Evolutionary conservation across 331 rosid species (phyloP), one percentile per base, ranked within the genome.

Genomic region (Acacia pycnantha): DNA sequence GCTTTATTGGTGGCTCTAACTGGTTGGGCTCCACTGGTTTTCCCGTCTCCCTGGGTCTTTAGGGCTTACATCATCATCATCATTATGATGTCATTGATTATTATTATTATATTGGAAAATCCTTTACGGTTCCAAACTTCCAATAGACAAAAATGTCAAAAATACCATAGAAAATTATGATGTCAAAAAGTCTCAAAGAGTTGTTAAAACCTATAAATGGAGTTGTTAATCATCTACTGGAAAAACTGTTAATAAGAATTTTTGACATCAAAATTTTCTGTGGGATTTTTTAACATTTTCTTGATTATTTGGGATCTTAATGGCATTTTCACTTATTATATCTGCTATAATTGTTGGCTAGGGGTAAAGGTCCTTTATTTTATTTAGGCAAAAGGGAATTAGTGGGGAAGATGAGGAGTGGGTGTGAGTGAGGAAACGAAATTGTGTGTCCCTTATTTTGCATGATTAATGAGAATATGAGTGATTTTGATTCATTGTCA

Each of bases 11-110:
- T 9, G 96, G 89, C n/a, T 78, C 88, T 18, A 80, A 68, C n/a
- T 91, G 95, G 95, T 80, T 91, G 80, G n/a, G 66, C 2, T 80
- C 88, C 24, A 85, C 93, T 27, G 86, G 86, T 0, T 88, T 89
- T 33, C 95, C 95, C 1, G 85, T 77, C 73, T 67, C 87, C n/a
- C 86, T 85, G 53, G 89, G 88, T 22, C 43, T 91, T 15, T 89
- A 85, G 56, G 29, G 61, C 61, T 22, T 24, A 58, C 64, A 8
- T 22, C 31, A n/a, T n/a, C 31, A 9, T 54, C 12, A 4, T 15
- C 4, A 62, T 68, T 12, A 26, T 69, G 13, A 27, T 15, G 26
- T 33, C n/a, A 26, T 77, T 61, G 8, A 54, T 2, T 19, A n/a
- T 6, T 54, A 21, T 53, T n/a, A n/a, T 31, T 31, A 31, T 2